Evolutionary conservation across 1,284 basidiomycete genomes (phyloP).

Genomic region (Neonothopanus nambi): DNA sequence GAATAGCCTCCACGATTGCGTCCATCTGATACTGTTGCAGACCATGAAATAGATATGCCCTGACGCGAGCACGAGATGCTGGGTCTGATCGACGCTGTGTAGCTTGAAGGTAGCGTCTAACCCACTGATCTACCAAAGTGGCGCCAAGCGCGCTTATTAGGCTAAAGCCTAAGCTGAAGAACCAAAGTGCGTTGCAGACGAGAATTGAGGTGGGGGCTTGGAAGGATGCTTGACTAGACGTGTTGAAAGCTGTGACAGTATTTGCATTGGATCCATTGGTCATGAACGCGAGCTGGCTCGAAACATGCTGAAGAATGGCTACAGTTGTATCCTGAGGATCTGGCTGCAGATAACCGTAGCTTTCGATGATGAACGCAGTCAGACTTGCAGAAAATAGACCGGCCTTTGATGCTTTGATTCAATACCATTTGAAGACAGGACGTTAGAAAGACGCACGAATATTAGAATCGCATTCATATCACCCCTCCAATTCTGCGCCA

Average conservation of each 20-base stretch:
- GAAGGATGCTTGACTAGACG: background rate
- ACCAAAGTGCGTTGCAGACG: constrained; percentile 13
- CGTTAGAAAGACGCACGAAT: constrained; percentile 5
- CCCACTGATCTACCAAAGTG: constrained; percentile 13
- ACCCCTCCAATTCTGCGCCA: constrained; percentile 12
- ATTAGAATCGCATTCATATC: constrained; percentile 10
- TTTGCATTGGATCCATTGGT: background rate
- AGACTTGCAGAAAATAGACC: constrained; percentile 17
- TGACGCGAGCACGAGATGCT: constrained; percentile 2
- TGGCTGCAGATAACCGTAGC: constrained; percentile 9
- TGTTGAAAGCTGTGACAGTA: background rate
- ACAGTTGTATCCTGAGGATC: constrained; percentile 7
- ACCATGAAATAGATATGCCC: constrained; percentile 11
- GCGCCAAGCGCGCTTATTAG: constrained; percentile 10
- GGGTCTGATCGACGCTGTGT: constrained; percentile 2
- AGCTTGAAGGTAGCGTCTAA: constrained; percentile 10
- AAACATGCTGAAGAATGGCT: constrained; percentile 8
- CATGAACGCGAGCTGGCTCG: constrained; percentile 5
- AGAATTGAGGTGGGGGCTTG: background rate
- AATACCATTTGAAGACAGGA: background rate
- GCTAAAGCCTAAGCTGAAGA: constrained; percentile 11
- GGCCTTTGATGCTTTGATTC: background rate
- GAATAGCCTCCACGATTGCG: constrained; percentile 11
- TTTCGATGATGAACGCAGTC: constrained; percentile 18
- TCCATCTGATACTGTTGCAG: constrained; percentile 9